Base-by-base conservation (phyloP, 352 stramenopile genomes). In the Phytophthora lateralis region DNA sequence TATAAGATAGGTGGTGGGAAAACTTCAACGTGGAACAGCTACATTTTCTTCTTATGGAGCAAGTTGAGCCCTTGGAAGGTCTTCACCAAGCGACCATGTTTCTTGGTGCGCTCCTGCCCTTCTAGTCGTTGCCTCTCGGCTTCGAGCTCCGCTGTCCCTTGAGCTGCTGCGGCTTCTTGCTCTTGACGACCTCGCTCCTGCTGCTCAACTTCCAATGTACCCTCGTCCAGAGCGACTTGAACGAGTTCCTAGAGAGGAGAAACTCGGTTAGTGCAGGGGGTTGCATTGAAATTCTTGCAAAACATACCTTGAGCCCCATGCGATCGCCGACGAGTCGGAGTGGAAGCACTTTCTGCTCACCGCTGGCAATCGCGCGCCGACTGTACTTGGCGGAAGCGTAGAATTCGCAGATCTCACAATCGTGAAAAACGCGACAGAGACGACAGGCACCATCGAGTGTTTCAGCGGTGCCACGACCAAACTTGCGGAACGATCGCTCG, bases 401-500 rank as follows among this genome's bases (percentile, higher is more conserved):
- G 49, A 97, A 86, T 18, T 90, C 71, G 60, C 93, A 98, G 35
- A 94, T 71, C 65, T 98, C 93, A 69, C 91, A 98, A 47, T 83
- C 71, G 35, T 78, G 85, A 38, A 84, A 89, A 18, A 86, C 82
- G 18, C 83, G 81, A 58, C 93, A 97, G 24, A 98, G 80, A 4
- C 82, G 66, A 55, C 93, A 98, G 11, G 69, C 59, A 0, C 29
- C 56, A 0, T 67, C 53, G 2, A 77, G 41, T 14, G 58, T 39
- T 7, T 61, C 48, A 12, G 64, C 42, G 26, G 63, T 52, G 32
- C 87, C 85, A 15, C 81, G 77, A 9, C 86, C 87, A 29, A 85
- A 90, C 50, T 82, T 82, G 32, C 90, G 78, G 56, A 95, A 97
- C 12, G 82, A 80, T 12, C 76, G 58, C 45, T 91, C 82, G 47